Evolutionary conservation across 257 asterid genomes (phyloP).

Genomic region (Primulina huaijiensis): DNA sequence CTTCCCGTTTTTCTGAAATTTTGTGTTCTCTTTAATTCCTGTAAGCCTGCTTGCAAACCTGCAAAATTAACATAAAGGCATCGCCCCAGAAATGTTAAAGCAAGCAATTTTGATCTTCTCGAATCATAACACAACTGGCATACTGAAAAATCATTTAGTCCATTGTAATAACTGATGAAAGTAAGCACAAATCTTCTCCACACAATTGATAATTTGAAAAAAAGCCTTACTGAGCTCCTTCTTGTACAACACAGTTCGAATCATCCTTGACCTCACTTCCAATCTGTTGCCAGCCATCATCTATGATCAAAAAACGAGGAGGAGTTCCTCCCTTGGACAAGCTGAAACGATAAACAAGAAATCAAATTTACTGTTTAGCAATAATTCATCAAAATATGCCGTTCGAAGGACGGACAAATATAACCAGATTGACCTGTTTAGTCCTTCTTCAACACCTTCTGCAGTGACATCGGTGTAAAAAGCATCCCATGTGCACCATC

Average conservation of each 20-base stretch:
- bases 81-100: neutral
- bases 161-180: no score
- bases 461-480: conserved; percentile 98
- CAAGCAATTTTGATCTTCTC: neutral
- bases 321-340: conserved; percentile 85
- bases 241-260: conserved; percentile 69
- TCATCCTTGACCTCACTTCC: conserved; percentile 61
- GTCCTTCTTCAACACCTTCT: conserved; percentile 93
- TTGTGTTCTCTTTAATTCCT: conserved; percentile 81
- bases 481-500: conserved; percentile 99
- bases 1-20: conserved; percentile 58
- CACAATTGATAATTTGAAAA: neutral
- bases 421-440: conserved; percentile 51
- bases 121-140: neutral
- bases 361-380: neutral
- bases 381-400: neutral
- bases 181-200: neutral
- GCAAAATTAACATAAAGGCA: conserved; percentile 22
- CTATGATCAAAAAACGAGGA: conserved; percentile 90
- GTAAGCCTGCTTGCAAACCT: conserved; percentile 85
- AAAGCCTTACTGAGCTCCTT: conserved; percentile 43
- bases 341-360: conserved; percentile 38
- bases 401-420: neutral
- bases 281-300: conserved; percentile 99
- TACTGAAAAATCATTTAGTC: neutral